Evolutionary conservation across 495 filamentous ascomycete genomes (phyloP).

Genomic region (Neurospora sp.): DNA sequence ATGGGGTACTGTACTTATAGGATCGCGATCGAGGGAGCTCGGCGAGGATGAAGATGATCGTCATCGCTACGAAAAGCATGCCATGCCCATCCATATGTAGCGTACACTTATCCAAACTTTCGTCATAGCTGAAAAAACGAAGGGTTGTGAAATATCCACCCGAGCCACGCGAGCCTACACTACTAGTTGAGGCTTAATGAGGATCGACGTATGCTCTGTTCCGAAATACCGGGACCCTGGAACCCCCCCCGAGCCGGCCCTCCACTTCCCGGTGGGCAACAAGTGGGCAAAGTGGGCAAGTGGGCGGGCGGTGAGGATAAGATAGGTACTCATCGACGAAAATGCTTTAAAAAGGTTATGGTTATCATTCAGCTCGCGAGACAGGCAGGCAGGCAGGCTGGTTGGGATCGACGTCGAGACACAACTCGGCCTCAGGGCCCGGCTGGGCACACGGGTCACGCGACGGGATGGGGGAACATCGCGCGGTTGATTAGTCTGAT

Average conservation of each 20-base stretch:
- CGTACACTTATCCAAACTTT: background rate
- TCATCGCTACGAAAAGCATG: background rate
- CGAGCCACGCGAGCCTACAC: background rate
- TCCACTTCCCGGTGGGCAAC: background rate
- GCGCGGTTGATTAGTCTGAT: background rate
- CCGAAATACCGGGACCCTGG: background rate
- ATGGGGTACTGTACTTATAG: background rate
- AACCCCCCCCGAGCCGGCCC: background rate
- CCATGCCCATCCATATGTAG: background rate
- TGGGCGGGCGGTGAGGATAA: background rate
- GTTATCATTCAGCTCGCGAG: too few species aligned
- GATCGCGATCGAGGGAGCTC: background rate
- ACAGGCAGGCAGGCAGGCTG: too few species aligned
- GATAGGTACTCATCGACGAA: background rate
- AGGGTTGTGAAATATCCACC: background rate
- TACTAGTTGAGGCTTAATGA: background rate
- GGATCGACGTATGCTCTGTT: background rate
- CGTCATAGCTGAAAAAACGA: background rate
- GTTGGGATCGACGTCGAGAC: too few species aligned
- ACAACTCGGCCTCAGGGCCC: background rate
- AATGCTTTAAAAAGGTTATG: too few species aligned
- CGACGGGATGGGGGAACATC: background rate
- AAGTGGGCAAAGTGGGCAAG: background rate
- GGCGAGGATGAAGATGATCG: conserved; percentile 4
- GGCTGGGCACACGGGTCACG: background rate